A percentile compares a stretch with the other conserved stretches of the same genome.
phyloP scores from a whole-genome alignment of 192 early-diverging fungal species.

The Umbelopsis isabellina region DNA sequence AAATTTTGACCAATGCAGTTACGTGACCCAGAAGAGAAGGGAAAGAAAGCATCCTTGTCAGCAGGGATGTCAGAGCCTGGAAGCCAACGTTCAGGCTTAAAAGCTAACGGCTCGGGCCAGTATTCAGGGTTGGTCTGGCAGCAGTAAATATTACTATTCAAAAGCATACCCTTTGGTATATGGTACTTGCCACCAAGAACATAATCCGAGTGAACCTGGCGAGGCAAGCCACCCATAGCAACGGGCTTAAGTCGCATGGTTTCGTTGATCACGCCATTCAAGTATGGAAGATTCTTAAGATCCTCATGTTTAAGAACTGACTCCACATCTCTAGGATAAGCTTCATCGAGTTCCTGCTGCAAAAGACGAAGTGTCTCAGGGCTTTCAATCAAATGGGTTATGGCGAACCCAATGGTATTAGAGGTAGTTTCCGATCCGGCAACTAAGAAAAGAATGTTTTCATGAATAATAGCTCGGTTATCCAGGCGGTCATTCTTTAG shows the following conservation, averaged over 20 bases:
- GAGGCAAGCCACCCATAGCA: conserved; percentile 39
- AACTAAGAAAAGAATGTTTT: conserved; percentile 44
- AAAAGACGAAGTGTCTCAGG: conserved; percentile 16
- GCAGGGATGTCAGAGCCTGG: conserved; percentile 19
- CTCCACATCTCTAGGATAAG: conserved; percentile 6
- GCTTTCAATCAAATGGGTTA: conserved; percentile 32
- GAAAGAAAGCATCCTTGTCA: conserved; percentile 48
- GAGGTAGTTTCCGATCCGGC: conserved; percentile 40
- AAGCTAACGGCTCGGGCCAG: conserved; percentile 26
- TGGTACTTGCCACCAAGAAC: conserved; percentile 46
- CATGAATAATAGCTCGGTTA: conserved; percentile 41
- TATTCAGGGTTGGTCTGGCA: conserved; percentile 23
- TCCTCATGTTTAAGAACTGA: conserved; percentile 32
- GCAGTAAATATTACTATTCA: neutral
- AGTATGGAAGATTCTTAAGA: conserved; percentile 46
- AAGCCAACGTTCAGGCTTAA: conserved; percentile 44
- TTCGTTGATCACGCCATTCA: conserved; percentile 61
- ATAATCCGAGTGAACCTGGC: conserved; percentile 43
- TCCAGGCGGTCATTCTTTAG: conserved; percentile 40
- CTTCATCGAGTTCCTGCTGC: conserved; percentile 26
- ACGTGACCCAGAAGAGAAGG: conserved; percentile 51
- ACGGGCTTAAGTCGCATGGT: conserved; percentile 50
- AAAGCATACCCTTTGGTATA: conserved; percentile 43
- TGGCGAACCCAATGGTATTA: conserved; percentile 34
- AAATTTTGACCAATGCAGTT: conserved; percentile 52